Conservation (phyloP, 148 eudicot species). For the Rhododendron vialii region DNA sequence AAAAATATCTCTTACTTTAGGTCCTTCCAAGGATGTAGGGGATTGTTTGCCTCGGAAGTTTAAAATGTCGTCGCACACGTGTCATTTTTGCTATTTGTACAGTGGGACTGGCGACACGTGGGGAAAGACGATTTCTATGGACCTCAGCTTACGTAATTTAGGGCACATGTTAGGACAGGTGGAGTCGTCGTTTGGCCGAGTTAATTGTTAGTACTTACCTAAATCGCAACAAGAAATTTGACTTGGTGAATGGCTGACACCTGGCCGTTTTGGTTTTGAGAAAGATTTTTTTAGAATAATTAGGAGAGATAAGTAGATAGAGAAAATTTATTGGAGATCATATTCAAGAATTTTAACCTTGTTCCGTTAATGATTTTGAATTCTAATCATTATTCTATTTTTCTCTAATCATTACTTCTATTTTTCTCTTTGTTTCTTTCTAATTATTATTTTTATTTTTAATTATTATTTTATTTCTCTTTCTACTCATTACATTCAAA, state of each 20-base stretch:
- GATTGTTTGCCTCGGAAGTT: background rate
- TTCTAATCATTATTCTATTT: too few species aligned
- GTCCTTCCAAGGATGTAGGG: background rate
- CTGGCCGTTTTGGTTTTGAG: too few species aligned
- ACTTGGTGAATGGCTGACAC: background rate
- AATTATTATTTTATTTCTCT: too few species aligned
- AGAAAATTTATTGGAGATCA: too few species aligned
- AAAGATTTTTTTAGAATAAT: too few species aligned
- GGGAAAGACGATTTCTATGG: background rate
- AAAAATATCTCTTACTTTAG: background rate
- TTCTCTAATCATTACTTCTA: too few species aligned
- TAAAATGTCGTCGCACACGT: background rate
- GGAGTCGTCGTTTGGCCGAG: background rate
- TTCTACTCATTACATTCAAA: rapidly evolving
- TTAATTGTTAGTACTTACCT: background rate
- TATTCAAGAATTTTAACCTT: too few species aligned
- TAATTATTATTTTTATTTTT: too few species aligned
- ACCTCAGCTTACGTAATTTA: background rate
- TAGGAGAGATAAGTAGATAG: too few species aligned
- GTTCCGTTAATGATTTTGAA: too few species aligned
- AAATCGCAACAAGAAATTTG: background rate
- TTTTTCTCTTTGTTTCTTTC: too few species aligned
- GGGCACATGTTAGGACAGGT: background rate
- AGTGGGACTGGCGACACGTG: background rate
- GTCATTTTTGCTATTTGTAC: background rate